Evolutionary conservation across 1,284 basidiomycete species (phyloP).

Genomic region (Ceratobasidium papillatum): DNA sequence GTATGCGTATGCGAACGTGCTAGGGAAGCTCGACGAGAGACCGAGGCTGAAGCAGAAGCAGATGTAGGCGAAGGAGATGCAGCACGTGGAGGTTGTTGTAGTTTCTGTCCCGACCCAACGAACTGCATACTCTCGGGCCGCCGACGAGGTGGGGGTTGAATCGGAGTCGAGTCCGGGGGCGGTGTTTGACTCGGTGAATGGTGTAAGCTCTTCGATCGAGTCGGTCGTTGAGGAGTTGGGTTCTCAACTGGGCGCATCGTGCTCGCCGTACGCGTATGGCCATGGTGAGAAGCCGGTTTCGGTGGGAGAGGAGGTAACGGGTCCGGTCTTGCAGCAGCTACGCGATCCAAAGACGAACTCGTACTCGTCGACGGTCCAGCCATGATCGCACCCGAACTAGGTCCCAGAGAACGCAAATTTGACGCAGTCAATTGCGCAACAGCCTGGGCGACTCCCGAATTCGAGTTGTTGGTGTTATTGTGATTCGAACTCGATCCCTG

Average conservation of each 20-base stretch:
- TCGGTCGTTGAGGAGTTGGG: constrained; percentile 12
- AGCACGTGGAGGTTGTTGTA: background rate
- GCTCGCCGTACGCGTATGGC: constrained; percentile 15
- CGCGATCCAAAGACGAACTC: constrained; percentile 38
- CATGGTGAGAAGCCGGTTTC: constrained; percentile 32
- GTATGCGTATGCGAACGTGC: constrained; percentile 13
- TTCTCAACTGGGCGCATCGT: background rate
- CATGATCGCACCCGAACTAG: background rate
- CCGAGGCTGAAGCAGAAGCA: background rate
- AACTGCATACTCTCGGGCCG: constrained; percentile 28
- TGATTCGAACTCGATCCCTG: background rate
- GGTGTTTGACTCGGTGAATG: constrained; percentile 33
- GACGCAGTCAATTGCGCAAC: constrained; percentile 35
- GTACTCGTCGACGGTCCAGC: constrained; percentile 37
- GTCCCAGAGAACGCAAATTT: constrained; percentile 28
- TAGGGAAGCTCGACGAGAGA: constrained; percentile 23
- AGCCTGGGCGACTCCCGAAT: constrained; percentile 32
- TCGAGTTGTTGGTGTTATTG: constrained; percentile 5
- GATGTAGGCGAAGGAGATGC: constrained; percentile 4
- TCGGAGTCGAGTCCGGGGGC: constrained; percentile 14
- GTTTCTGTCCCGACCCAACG: constrained; percentile 5
- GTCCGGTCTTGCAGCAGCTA: constrained; percentile 19
- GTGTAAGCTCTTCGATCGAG: constrained; percentile 25
- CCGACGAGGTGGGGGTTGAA: constrained; percentile 20
- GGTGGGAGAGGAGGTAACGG: constrained; percentile 25